Base-by-base conservation (phyloP, 352 stramenopile genomes). In the Peronospora farinosa region DNA sequence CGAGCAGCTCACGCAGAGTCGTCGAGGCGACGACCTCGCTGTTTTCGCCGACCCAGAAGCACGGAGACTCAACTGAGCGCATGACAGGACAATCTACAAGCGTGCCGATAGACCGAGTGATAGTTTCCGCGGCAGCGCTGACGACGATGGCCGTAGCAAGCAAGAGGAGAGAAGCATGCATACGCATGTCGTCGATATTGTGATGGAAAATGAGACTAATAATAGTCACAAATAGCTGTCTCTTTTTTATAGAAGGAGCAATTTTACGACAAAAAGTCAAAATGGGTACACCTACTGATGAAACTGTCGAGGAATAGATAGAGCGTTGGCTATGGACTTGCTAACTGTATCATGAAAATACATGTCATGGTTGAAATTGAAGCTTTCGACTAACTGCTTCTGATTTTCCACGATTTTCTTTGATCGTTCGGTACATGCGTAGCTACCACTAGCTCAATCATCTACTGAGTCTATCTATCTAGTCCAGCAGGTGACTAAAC, bases 11-110 rank as follows among this genome's bases (percentile, higher is more conserved):
- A 9, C 60, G 65, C 35, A 91, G 61, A n/a, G 63, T 65, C 23
- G 54, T 66, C 3, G 55, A 51, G 41, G 58, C 46, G 21, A 91
- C 51, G 19, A 74, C 36, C 25, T 65, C 51, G 27, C 58, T 63
- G 35, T 77, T 57, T 12, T 79, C 63, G 15, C 72, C 72, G 12
- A 67, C 60, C 79, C 79, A 91, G 40, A 83, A 50, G 30, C 79
- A 91, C 16, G 52, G 57, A 9, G 62, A 46, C 0, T 54, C 61
- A 40, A 47, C 52, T 23, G 54, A 60, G 30, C 56, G 60, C 6
- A 46, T 53, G 0, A 40, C 17, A 13, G 57, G 49, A 32, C 78
- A 89, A 39, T 60, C 47, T 7, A 89, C 60, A 2, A 88, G 64
- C 38, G 78, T 71, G 6, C 78, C 78, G 7, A 84, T 50, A 7